Evolutionary conservation across 352 stramenopile genomes (phyloP).

Genomic region (Pythium folliculosum): DNA sequence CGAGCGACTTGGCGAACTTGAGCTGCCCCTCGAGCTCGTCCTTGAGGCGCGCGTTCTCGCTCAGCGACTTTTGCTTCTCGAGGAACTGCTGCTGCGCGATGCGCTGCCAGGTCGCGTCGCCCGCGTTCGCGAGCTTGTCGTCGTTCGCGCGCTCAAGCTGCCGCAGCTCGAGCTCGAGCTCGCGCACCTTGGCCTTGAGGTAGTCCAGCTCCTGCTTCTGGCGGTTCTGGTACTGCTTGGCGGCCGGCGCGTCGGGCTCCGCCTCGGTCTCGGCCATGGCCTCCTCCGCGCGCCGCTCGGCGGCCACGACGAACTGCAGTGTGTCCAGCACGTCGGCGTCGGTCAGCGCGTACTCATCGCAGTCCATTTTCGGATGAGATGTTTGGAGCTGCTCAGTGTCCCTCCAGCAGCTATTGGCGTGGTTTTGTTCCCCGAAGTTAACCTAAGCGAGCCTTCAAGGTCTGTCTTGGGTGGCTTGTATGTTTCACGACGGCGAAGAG

Average conservation of each 20-base stretch:
- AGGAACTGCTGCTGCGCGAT: conserved; percentile 42
- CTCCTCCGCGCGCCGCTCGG: conserved; percentile 12
- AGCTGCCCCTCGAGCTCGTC: conserved; percentile 36
- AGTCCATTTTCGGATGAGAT: conserved; percentile 17
- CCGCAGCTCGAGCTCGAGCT: conserved; percentile 34
- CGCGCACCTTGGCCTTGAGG: conserved; percentile 36
- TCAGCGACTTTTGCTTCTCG: conserved; percentile 35
- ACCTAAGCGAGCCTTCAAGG: conserved; percentile 4
- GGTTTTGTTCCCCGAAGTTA: conserved; percentile 2
- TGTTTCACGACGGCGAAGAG: too few relatives aligned
- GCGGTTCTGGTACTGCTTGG: conserved; percentile 36
- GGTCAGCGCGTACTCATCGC: conserved; percentile 23
- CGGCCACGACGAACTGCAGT: conserved; percentile 27
- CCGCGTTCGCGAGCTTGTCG: conserved; percentile 19
- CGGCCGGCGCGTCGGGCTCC: background rate
- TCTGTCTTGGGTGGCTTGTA: background rate
- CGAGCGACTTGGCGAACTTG: conserved; percentile 38
- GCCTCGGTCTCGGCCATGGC: background rate
- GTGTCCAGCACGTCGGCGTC: conserved; percentile 31
- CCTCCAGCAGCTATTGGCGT: too few relatives aligned
- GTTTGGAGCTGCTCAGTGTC: background rate
- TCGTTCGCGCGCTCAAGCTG: conserved; percentile 32
- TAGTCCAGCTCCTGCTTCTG: conserved; percentile 44
- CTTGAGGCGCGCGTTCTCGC: conserved; percentile 41
- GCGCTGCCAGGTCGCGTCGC: conserved; percentile 39